Evolutionary conservation across 257 asterid species (phyloP).

Genomic region (Przewalskia tangutica): DNA sequence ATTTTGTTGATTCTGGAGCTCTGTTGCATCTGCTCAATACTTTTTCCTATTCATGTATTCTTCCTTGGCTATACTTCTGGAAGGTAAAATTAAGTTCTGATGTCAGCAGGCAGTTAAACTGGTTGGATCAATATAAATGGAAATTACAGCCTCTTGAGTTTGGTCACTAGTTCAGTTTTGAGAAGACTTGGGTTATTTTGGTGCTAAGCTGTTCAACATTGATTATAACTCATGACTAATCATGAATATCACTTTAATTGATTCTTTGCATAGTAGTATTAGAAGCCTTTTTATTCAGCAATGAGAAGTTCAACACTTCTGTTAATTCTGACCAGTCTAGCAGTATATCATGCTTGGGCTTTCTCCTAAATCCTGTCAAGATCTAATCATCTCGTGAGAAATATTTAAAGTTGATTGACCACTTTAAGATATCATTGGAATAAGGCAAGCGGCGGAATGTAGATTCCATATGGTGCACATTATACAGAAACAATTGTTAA

Average conservation of each 20-base stretch:
- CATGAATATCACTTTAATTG: neutral
- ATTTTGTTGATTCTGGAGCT: neutral
- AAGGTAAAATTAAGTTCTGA: neutral
- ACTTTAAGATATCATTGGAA: neutral
- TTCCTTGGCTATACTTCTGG: neutral
- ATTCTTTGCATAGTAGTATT: neutral
- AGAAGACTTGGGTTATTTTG: neutral
- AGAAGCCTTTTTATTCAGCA: neutral
- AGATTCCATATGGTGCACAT: neutral
- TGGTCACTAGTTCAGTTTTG: neutral
- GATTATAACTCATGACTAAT: neutral
- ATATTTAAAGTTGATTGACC: neutral
- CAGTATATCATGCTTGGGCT: neutral
- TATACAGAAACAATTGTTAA: neutral
- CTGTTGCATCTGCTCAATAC: neutral
- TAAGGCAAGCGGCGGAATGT: neutral
- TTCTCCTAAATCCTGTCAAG: neutral
- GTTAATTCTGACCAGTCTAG: neutral
- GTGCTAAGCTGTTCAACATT: neutral
- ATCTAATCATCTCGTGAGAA: neutral
- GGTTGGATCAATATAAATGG: neutral
- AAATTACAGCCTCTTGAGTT: neutral
- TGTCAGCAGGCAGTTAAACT: neutral
- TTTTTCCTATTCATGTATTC: neutral
- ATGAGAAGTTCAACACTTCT: neutral